Evolutionary conservation across 495 filamentous ascomycete species (phyloP).

Genomic region (Elasticomyces elasticus): DNA sequence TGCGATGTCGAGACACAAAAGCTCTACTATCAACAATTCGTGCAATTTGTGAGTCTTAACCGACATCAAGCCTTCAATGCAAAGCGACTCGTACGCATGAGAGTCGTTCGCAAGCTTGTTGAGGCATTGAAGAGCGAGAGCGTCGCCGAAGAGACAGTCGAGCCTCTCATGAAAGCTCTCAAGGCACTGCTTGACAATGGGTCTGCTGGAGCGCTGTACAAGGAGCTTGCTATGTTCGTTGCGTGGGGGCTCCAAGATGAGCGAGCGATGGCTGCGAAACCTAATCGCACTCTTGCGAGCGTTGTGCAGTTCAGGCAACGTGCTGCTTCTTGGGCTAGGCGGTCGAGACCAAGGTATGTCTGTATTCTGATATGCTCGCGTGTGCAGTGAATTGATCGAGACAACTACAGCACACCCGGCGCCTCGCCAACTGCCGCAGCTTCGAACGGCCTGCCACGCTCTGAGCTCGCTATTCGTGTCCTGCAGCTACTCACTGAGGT

Average conservation of each 20-base stretch:
- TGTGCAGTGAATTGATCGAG: too few relatives aligned
- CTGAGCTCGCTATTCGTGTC: constrained; percentile 60
- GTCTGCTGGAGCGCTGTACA: constrained; percentile 68
- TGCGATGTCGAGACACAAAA: constrained; percentile 63
- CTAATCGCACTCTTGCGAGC: constrained; percentile 16
- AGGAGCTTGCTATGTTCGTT: constrained; percentile 83
- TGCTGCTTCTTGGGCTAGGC: constrained; percentile 14
- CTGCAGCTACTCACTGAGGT: constrained; percentile 74
- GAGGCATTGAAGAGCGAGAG: constrained; percentile 80
- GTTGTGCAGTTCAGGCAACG: constrained; percentile 6
- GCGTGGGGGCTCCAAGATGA: constrained; percentile 78
- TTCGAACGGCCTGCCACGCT: constrained; percentile 19
- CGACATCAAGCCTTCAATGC: constrained; percentile 87
- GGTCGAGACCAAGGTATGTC: constrained; percentile 6
- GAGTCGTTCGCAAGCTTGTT: constrained; percentile 82
- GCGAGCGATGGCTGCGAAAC: constrained; percentile 25
- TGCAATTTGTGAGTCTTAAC: constrained; percentile 69
- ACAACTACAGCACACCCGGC: constrained; percentile 3
- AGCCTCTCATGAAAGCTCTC: constrained; percentile 67
- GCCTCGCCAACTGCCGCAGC: background rate
- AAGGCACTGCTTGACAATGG: constrained; percentile 66
- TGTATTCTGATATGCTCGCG: too few relatives aligned
- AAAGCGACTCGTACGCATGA: constrained; percentile 75
- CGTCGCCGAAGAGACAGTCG: constrained; percentile 58
- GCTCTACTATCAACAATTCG: constrained; percentile 86